Percentiles rank a stretch among this genome's conserved stretches.
Conservation (phyloP, 495 filamentous ascomycete genomes). For the Penicillium malachiteum region DNA sequence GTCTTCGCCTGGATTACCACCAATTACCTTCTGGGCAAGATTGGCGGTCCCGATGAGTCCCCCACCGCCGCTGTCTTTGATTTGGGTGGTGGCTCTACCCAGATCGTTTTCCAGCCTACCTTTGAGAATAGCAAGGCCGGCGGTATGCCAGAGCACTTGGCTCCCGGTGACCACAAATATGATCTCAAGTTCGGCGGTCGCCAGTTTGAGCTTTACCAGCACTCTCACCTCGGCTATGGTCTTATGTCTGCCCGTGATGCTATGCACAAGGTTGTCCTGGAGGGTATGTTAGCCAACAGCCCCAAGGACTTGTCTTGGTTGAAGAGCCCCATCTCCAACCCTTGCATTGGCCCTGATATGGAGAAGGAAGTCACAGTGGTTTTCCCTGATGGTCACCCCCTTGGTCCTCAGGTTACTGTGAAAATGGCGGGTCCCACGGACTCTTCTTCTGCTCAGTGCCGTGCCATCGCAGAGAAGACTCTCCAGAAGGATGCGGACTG, state of each 20-base stretch:
- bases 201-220: constrained; percentile 93
- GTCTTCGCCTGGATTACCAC: constrained; percentile 99
- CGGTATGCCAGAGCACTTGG: constrained; percentile 85
- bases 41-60: constrained; percentile 84
- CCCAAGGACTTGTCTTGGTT: constrained; percentile 55
- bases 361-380: constrained; percentile 62
- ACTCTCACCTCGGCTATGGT: constrained; percentile 96
- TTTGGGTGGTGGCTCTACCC: constrained; percentile 92
- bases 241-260: constrained; percentile 90
- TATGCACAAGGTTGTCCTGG: constrained; percentile 70
- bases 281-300: constrained; percentile 54
- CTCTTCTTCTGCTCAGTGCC: constrained; percentile 76
- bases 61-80: constrained; percentile 94
- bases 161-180: constrained; percentile 95
- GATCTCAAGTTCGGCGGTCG: constrained; percentile 85
- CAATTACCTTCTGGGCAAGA: constrained; percentile 97
- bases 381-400: constrained; percentile 58
- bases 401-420: constrained; percentile 61
- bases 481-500: constrained; percentile 84
- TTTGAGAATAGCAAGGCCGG: constrained; percentile 71
- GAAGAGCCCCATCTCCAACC: constrained; percentile 69
- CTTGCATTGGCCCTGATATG: constrained; percentile 85
- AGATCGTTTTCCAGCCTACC: constrained; percentile 97
- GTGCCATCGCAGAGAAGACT: constrained; percentile 83
- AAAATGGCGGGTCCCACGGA: constrained; percentile 83